These are phyloP conservation scores for Colletotrichum costaricense DNA, from an alignment of 2,329 filamentous ascomycete species.

Conservation along the genomic window DNA sequence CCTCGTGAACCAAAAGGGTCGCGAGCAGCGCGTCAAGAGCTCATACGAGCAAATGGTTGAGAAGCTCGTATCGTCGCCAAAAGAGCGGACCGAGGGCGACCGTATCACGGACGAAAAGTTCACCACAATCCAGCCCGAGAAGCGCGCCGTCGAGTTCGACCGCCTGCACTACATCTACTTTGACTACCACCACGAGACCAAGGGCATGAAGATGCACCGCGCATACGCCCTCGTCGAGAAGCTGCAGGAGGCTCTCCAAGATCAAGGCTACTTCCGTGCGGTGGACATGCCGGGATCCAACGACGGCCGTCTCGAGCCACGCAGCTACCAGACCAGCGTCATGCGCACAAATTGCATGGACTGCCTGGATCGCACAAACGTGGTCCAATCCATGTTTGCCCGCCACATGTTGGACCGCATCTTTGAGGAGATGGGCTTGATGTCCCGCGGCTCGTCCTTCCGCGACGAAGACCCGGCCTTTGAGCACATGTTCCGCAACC, in stretches of 20 bases:
- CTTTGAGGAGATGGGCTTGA: slow-evolving; percentile 84
- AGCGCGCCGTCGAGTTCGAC: slow-evolving; percentile 74
- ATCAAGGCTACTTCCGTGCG: slow-evolving; percentile 92
- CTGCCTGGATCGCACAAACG: slow-evolving; percentile 96
- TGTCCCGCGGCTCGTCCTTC: slow-evolving; percentile 81
- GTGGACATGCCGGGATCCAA: slow-evolving; percentile 82
- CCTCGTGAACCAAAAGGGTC: slow-evolving; percentile 94
- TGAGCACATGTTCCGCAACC: slow-evolving; percentile 92
- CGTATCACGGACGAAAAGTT: slow-evolving; percentile 81
- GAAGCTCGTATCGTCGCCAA: slow-evolving; percentile 75
- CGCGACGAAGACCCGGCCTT: slow-evolving; percentile 82
- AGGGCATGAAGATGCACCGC: slow-evolving; percentile 92
- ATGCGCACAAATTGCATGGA: slow-evolving; percentile 99
- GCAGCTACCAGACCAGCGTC: slow-evolving; percentile 85
- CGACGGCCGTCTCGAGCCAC: slow-evolving; percentile 80
- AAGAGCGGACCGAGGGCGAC: slow-evolving; percentile 75
- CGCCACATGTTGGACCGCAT: slow-evolving; percentile 90
- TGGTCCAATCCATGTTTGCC: slow-evolving; percentile 97
- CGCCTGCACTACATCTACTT: slow-evolving; percentile 97
- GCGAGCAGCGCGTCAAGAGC: slow-evolving; percentile 89
- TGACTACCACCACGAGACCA: slow-evolving; percentile 98
- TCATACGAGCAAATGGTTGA: slow-evolving; percentile 94
- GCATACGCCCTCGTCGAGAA: slow-evolving; percentile 88
- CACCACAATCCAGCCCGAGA: slow-evolving; percentile 76
- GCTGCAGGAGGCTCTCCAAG: slow-evolving; percentile 78